Base-by-base conservation (phyloP, 192 early-diverging fungal genomes). In the Entophlyctis helioformis region DNA sequence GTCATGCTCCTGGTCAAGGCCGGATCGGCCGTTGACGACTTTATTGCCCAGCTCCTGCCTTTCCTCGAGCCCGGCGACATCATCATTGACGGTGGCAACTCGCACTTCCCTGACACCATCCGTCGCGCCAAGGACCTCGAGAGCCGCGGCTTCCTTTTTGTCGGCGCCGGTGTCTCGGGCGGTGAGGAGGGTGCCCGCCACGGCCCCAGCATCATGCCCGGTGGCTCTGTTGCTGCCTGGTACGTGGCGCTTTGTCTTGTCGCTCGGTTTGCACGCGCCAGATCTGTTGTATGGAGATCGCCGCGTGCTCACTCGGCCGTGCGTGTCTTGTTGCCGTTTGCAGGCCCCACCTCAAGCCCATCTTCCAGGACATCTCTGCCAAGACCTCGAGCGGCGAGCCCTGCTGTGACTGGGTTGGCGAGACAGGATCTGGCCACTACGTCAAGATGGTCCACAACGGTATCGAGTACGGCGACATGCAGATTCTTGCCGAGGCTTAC, bases 361-460 rank as follows among this genome's bases (percentile, higher is more conserved):
- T 98, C 54, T 98, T 98, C 83, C 94, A 98, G 71, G 77, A 83
- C 24, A 84, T 92, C 56, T 71, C 90, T 44, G 91, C 91, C 63
- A 86, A 85, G 72, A 87, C 89, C 34, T 68, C 77, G 26, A 74
- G 75, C 63, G 81, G 81, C 27, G 84, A 87, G 51, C 81, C 94
- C 23, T 98, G 94, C 80, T 98, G 94, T 62, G 94, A 98, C 72
- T 95, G 91, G 91, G 94, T 98, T 52, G 93, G 94, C 55, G 90
- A 92, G 57, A 82, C 82, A 39, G 94, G 94, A 21, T 84, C 94
- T 22, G 94, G 91, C 35, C 91, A 98, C 79, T 98, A 92, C 69
- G 91, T 98, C 74, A 98, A 98, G 81, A 95, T 98, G 94, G 91
- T 98, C 42, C 91, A 98, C 81, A 98, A 98, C 67, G 91, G 91